Evolutionary conservation across 805 yeast genomes (phyloP), one percentile per base, ranked within the genome.

Genomic region (Naumovozyma castellii): DNA sequence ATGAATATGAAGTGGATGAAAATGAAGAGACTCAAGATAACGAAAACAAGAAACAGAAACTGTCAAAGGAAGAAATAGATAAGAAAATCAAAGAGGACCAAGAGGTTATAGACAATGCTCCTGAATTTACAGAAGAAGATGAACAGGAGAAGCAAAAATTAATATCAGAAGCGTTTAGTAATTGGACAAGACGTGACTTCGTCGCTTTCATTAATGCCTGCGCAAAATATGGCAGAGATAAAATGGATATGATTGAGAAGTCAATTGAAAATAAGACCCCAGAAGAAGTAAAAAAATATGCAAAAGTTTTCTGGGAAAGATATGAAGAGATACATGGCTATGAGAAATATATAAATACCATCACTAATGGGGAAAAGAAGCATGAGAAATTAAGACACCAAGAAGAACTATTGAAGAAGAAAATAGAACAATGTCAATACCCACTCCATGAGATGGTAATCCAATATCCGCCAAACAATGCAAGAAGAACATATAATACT

Each of bases 381-480:
- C 59, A 71, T 6, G 77, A 73, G 34, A 77, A 70, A 47, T 55
- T 76, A 17, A 56, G 61, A 28, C 62, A 68, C 32, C 90, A 83
- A 53, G 75, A 78, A 43, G 67, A 64, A 37, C 61, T 80, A 8
- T 62, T 83, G 29, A 68, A 67, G 2, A 61, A 58, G 25, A 81
- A 81, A 48, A 61, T 82, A 47, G 68, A 68, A 35, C 72, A 68
- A 40, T 65, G 69, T 32, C 65, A 66, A n/a, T 74, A 71, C 42
- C 87, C 88, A 0, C 55, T 81, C 17, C 76, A 76, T 34, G 78
- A 80, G 33, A 61, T 84, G 58, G 62, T 61, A 3, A 77, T 84
- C 18, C 81, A 75, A 40, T 84, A 81, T 44, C 90, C 92, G 0
- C 88, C 88, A n/a, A 83, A 82, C 54, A 83, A 81, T 55, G 81